Conservation (phyloP, 345 rosid genomes). For the Brassica nigra region DNA sequence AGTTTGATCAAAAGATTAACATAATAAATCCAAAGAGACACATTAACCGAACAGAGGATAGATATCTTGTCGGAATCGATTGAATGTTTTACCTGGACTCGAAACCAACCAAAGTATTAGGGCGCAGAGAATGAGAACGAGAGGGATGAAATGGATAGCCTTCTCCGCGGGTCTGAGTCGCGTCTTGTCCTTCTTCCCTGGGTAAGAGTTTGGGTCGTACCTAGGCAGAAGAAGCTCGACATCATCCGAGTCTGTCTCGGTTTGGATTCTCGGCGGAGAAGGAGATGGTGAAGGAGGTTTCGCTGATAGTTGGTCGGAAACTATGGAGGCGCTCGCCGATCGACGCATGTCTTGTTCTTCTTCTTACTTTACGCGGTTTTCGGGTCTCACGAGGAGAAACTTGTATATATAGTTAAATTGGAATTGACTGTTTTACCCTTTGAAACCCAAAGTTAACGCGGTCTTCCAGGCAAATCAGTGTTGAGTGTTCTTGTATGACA, state of each 20-base stretch:
- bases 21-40: neutral
- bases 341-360: slow-evolving; percentile 56
- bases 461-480: slow-evolving; percentile 21
- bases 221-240: slow-evolving; percentile 55
- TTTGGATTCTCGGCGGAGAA: slow-evolving; percentile 26
- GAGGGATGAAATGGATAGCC: slow-evolving; percentile 79
- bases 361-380: slow-evolving; percentile 31
- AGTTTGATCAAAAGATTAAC: neutral
- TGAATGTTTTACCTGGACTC: slow-evolving; percentile 41
- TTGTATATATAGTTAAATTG: neutral
- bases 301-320: slow-evolving; percentile 48
- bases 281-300: slow-evolving; percentile 38
- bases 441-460: slow-evolving; percentile 21
- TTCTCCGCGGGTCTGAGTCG: slow-evolving; percentile 78
- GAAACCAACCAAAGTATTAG: slow-evolving; percentile 82
- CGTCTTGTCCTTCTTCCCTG: slow-evolving; percentile 59
- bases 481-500: neutral
- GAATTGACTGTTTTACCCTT: slow-evolving; percentile 9
- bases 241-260: slow-evolving; percentile 30
- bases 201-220: slow-evolving; percentile 63
- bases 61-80: neutral
- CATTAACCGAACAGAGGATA: neutral
- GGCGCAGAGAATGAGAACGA: slow-evolving; percentile 63
- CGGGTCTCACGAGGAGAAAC: neutral
- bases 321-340: slow-evolving; percentile 56